Base-by-base conservation (phyloP, 2,329 filamentous ascomycete genomes). In the Aureobasidium sp. region DNA sequence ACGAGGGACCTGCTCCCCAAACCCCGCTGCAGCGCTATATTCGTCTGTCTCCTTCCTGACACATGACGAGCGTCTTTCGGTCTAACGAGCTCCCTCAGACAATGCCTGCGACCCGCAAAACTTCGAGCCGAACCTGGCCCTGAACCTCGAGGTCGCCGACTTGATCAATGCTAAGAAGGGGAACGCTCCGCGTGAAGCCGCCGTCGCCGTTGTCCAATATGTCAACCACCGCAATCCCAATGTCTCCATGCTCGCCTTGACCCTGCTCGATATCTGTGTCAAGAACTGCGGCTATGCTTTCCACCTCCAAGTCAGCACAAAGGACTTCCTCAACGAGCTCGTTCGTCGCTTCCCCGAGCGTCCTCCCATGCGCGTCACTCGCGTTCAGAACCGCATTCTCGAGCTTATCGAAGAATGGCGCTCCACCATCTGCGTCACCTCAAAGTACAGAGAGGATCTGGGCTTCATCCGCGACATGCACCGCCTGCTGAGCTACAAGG, bases 211-310 rank as follows among this genome's bases (percentile, higher is more conserved):
- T 67, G 93, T 97, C 69, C 88, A 89, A 76, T 91, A 92, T 72
- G 87, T 97, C 80, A 99, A 99, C 78, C 91, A 96, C 76, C 90
- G 94, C 74, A 99, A 97, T 74, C 89, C 92, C 64, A 97, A 96
- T 75, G 91, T 99, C 68, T 89, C 92, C 64, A 80, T 99, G 67
- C 83, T 97, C 63, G 93, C 94, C 63, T 82, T 97, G 71, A 87
- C 81, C 70, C 85, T 99, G 67, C 89, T 99, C 72, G 94, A 99
- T 74, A 97, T 97, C 66, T 97, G 94, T 76, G 94, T 97, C 76
- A 99, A 99, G 81, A 99, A 99, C 78, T 99, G 94, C 82, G 94
- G 94, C 69, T 99, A 99, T 74, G 92, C 94, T 1, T 99, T 99
- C 76, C 94, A 99, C 72, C 85, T 99, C 63, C 94, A 99, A 76